Evolutionary conservation across 345 rosid genomes (phyloP).

Genomic region (Gossypium stocksii): DNA sequence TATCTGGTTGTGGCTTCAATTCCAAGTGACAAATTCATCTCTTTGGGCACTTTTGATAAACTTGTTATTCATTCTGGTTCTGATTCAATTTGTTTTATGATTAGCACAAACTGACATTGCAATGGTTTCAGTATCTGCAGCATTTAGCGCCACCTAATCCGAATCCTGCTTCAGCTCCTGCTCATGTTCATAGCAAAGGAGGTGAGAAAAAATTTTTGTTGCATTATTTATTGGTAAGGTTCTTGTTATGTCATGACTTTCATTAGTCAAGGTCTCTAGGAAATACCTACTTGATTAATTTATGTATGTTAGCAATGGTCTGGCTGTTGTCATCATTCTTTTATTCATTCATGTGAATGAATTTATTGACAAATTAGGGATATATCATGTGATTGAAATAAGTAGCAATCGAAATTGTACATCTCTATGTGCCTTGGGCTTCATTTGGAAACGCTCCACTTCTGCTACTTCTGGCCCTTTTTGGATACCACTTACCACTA

Average conservation of each 20-base stretch:
- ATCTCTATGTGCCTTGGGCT: too few relatives aligned
- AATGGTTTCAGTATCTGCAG: slow-evolving; percentile 12
- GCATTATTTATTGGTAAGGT: not conserved
- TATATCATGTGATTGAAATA: too few relatives aligned
- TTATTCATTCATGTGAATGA: too few relatives aligned
- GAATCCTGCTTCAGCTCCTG: slow-evolving; percentile 33
- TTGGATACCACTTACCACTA: too few relatives aligned
- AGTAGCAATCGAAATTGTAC: not conserved
- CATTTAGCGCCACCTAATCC: slow-evolving; percentile 12
- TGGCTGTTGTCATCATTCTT: not conserved
- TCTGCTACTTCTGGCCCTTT: too few relatives aligned
- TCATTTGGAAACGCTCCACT: too few relatives aligned
- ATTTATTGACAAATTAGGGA: too few relatives aligned
- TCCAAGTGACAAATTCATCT: not conserved
- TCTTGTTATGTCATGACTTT: not conserved
- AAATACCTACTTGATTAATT: not conserved
- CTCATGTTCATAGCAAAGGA: slow-evolving; percentile 22
- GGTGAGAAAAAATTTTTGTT: slow-evolving; percentile 24
- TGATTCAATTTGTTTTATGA: not conserved
- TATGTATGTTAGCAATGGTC: not conserved
- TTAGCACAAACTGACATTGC: not conserved
- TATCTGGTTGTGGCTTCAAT: not conserved
- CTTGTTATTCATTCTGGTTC: not conserved
- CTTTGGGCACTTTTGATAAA: not conserved
- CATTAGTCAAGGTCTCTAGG: not conserved